Base-by-base conservation (phyloP, 2,329 filamentous ascomycete genomes). In the Diaporthe sp. region DNA sequence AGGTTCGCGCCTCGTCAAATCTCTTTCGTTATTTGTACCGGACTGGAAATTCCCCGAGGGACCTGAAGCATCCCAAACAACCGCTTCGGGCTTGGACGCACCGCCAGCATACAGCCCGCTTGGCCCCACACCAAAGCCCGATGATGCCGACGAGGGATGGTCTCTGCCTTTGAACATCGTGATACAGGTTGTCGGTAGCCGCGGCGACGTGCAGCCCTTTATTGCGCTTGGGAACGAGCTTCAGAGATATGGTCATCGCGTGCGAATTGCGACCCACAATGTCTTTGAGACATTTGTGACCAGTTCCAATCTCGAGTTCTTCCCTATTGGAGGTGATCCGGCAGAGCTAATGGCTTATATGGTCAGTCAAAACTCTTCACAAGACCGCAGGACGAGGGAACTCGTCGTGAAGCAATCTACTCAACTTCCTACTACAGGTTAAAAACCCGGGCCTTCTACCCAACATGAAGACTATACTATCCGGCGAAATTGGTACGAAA, bases 401-500 rank as follows among this genome's bases (percentile, higher is more conserved):
- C n/a, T 60, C 40, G 33, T 3, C 17, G 33, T 25, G 55, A 25
- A 28, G 15, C 40, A 30, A 6, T 13, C 45, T 45, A 25, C 58
- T 64, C 1, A 64, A 22, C 9, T 0, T 45, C 1, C 40, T 17
- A 9, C n/a, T 17, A 45, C 58, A 64, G 68, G 68, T 71, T n/a
- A 55, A 58, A 13, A 71, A 71, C 68, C 68, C 68, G 25, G 68
- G 68, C 19, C 68, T 60, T 10, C 30, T 71, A 2, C 68, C 68
- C n/a, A 17, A 33, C 4, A 55, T 55, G 50, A 58, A 45, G 15
- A 71, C 47, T 33, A 1, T 71, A 9, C 47, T 45, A 0, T 54
- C 47, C 8, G 68, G 68, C 0, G 35, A 71, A n/a, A 71, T 71
- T 30, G 22, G 19, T 15, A 54, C 40, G 1, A 71, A 58, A 35